Percentiles rank a stretch among this genome's conserved stretches.
Conservation (phyloP, 2,329 filamentous ascomycete genomes). For the Neonectria punicea region DNA sequence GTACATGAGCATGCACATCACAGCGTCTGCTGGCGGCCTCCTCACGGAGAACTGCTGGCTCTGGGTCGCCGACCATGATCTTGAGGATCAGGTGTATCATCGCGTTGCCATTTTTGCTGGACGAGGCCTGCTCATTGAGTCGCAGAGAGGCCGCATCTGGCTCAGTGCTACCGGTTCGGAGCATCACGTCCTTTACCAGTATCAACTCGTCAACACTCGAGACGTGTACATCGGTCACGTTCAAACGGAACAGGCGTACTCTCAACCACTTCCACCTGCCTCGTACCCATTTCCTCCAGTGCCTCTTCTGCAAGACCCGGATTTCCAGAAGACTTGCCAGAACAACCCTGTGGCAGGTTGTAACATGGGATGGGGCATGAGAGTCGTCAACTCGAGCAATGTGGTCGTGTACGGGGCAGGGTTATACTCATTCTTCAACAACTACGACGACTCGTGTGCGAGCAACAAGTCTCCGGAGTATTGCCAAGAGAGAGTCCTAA, state of each 20-base stretch:
- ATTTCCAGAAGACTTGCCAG: conserved; percentile 37
- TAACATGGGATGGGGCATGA: conserved; percentile 72
- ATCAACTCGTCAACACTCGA: conserved; percentile 69
- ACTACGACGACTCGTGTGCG: conserved; percentile 65
- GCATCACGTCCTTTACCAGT: conserved; percentile 75
- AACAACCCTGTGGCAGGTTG: conserved; percentile 60
- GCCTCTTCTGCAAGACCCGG: conserved; percentile 45
- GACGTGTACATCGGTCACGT: conserved; percentile 72
- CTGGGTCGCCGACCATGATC: conserved; percentile 64
- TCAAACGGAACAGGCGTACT: conserved; percentile 79
- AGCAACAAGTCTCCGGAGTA: conserved; percentile 51
- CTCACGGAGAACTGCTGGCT: conserved; percentile 59
- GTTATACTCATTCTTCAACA: conserved; percentile 75
- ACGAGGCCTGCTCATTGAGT: conserved; percentile 61
- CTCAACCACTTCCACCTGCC: conserved; percentile 72
- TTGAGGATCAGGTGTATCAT: conserved; percentile 60
- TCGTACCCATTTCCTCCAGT: conserved; percentile 64
- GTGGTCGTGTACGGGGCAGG: conserved; percentile 72
- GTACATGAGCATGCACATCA: conserved; percentile 57
- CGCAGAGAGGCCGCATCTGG: conserved; percentile 59
- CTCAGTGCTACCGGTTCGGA: conserved; percentile 73
- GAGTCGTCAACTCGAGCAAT: conserved; percentile 66
- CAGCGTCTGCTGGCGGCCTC: conserved; percentile 49
- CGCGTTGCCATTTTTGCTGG: conserved; percentile 64
- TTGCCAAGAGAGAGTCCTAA: conserved; percentile 59